Percentiles rank a stretch among this genome's conserved stretches.
Conservation (phyloP, 1,284 basidiomycete genomes). For the Rhodotorula sp. region DNA sequence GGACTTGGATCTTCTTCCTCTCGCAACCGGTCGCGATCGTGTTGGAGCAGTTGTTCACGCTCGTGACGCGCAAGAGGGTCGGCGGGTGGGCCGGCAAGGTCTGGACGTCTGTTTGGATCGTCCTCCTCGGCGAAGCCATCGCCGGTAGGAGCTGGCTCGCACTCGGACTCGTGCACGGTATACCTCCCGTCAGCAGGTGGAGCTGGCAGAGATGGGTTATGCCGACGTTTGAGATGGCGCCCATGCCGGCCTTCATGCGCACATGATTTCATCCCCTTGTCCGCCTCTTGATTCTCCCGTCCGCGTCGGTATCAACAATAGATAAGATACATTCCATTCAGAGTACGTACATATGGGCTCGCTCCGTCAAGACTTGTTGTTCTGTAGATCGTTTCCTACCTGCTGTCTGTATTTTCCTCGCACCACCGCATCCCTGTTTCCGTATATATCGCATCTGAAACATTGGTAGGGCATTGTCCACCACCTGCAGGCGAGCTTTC, state of each 20-base stretch:
- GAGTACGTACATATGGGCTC: too few species aligned
- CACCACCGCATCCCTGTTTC: too few species aligned
- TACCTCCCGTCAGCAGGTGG: conserved; percentile 24
- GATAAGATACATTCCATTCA: too few species aligned
- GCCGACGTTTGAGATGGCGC: conserved; percentile 9
- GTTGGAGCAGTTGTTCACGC: conserved; percentile 11
- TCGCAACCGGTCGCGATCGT: conserved; percentile 20
- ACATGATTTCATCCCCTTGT: too few species aligned
- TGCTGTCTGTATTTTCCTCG: too few species aligned
- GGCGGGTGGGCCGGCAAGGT: conserved; percentile 9
- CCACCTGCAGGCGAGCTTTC: too few species aligned
- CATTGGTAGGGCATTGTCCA: too few species aligned
- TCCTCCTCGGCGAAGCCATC: conserved; percentile 13
- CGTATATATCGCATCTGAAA: too few species aligned
- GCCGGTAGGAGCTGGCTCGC: conserved; percentile 31
- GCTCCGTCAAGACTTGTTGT: too few species aligned
- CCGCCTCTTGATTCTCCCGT: too few species aligned
- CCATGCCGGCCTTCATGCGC: conserved; percentile 24
- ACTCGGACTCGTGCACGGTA: conserved; percentile 24
- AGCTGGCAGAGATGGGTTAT: conserved; percentile 19
- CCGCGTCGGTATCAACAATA: too few species aligned
- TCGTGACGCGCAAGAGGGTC: conserved; percentile 1
- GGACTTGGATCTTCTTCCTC: conserved; percentile 31
- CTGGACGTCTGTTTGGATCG: conserved; percentile 24
- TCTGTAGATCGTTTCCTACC: too few species aligned